phyloP scores from a whole-genome alignment of 108 stramenopile genomes.

The Nitzschia sp. region DNA sequence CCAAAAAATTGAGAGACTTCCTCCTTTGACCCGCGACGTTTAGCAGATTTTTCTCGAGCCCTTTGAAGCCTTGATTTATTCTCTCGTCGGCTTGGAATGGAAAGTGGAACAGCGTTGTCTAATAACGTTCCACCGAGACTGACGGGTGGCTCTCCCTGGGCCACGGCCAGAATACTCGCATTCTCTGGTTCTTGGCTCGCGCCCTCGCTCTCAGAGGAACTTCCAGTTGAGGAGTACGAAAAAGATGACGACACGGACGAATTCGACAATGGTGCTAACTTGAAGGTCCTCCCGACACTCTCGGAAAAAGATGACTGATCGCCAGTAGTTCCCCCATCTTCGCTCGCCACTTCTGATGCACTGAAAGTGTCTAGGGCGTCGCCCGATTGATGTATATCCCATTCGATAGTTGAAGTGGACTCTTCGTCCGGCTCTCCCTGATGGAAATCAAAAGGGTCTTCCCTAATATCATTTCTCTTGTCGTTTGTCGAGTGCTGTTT shows the following conservation, averaged over 20 bases:
- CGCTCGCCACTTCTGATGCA: slow-evolving; percentile 6
- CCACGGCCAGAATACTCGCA: neutral
- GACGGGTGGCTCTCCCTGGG: neutral
- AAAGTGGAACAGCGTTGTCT: neutral
- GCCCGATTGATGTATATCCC: slow-evolving; percentile 6
- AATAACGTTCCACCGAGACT: no score
- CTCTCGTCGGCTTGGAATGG: neutral
- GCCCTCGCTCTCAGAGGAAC: neutral
- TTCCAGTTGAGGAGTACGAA: neutral
- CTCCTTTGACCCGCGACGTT: slow-evolving; percentile 10
- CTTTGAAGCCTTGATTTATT: slow-evolving; percentile 5
- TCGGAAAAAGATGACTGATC: no score
- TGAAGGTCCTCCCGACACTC: no score
- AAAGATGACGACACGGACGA: slow-evolving; percentile 6
- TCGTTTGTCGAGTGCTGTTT: neutral
- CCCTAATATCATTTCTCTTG: neutral
- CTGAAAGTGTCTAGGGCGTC: neutral
- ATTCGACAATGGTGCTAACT: slow-evolving; percentile 5
- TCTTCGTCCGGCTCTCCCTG: no score
- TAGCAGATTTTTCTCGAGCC: slow-evolving; percentile 7
- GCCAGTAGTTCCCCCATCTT: no score
- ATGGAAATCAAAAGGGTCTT: no score
- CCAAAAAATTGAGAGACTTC: slow-evolving; percentile 10
- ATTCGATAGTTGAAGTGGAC: slow-evolving; percentile 8
- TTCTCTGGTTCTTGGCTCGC: neutral